A percentile compares a stretch with the other conserved stretches of the same genome.
These are phyloP conservation scores for Fonsecaea pugnacius DNA, from an alignment of 2,329 filamentous ascomycete genomes.

Conservation along the genomic window DNA sequence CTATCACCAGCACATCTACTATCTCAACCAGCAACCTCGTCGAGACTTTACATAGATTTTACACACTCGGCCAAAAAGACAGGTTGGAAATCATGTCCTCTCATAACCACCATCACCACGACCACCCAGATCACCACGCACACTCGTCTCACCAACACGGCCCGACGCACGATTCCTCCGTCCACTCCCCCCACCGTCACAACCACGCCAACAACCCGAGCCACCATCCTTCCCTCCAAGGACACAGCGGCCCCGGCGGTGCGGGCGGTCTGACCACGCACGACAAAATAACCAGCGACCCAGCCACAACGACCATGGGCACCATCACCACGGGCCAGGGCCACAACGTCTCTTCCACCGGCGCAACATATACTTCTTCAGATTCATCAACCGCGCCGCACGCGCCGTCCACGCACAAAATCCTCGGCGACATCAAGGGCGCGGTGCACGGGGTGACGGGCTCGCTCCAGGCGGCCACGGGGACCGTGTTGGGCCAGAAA, in stretches of 20 bases:
- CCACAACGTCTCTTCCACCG: constrained; percentile 31
- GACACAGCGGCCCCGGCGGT: neutral
- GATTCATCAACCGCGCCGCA: constrained; percentile 21
- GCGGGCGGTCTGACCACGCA: neutral
- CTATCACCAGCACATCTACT: neutral
- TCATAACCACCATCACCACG: constrained; percentile 1
- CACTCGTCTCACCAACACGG: constrained; percentile 18
- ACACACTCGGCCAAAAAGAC: neutral
- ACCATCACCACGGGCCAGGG: neutral
- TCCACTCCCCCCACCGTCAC: constrained; percentile 7
- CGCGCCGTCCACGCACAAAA: constrained; percentile 25
- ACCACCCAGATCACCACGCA: constrained; percentile 5
- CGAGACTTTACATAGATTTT: constrained; percentile 54
- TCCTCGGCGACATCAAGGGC: constrained; percentile 33
- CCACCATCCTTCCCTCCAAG: constrained; percentile 7
- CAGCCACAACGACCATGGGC: constrained; percentile 1
- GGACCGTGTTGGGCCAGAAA: constrained; percentile 31
- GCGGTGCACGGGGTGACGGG: constrained; percentile 31
- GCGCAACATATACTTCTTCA: constrained; percentile 28
- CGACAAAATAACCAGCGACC: neutral
- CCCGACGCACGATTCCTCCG: neutral
- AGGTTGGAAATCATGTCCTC: constrained; percentile 5
- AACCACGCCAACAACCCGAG: constrained; percentile 7
- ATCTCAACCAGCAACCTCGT: neutral
- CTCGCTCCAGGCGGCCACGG: constrained; percentile 31